Evolutionary conservation across 805 yeast species (phyloP), one percentile per base, ranked within the genome.

Genomic region (Suhomyces prunicola): DNA sequence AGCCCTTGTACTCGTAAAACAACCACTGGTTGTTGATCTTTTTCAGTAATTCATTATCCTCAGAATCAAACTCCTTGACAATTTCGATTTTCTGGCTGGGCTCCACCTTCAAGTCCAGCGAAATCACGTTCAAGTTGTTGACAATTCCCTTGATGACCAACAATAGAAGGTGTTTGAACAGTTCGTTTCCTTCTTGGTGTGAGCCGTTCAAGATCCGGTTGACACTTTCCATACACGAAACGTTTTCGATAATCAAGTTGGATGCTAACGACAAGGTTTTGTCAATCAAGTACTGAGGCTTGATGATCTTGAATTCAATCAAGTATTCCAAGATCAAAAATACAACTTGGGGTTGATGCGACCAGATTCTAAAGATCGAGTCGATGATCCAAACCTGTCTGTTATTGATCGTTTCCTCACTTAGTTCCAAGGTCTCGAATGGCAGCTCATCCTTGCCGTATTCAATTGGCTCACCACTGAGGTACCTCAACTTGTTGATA

Each of bases 291-390:
- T 56, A 54, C 33, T 62, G 60, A 3, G 74, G 64, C 48, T 65
- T 57, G 55, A 75, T 58, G n/a, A 75, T 64, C 40, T 58, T 65
- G 56, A 68, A 71, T 52, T 74, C 78, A 47, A 74, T 70, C 60
- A 75, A 70, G 55, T 69, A 73, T 50, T 74, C 79, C 56, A 75
- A 64, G 27, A 73, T 72, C 57, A 75, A 67, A 54, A 75, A 75
- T 10, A 72, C 68, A 35, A 74, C 77, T 56, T 75, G 80, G 1
- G 80, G 79, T 57, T 74, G 79, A 57, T 74, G 76, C 31, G 68
- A 57, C 80, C 80, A 75, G 46, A 75, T 66, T 53, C 80, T 61
- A 59, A 74, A 67, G 10, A 75, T 68, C 7, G 76, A 60, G 31
- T 74, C 77, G 23, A 75, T 66, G 17, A 74, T 68, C 68, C 72